Evolutionary conservation across 2,329 filamentous ascomycete genomes (phyloP).

Genomic region (Cladosporium halotolerans): DNA sequence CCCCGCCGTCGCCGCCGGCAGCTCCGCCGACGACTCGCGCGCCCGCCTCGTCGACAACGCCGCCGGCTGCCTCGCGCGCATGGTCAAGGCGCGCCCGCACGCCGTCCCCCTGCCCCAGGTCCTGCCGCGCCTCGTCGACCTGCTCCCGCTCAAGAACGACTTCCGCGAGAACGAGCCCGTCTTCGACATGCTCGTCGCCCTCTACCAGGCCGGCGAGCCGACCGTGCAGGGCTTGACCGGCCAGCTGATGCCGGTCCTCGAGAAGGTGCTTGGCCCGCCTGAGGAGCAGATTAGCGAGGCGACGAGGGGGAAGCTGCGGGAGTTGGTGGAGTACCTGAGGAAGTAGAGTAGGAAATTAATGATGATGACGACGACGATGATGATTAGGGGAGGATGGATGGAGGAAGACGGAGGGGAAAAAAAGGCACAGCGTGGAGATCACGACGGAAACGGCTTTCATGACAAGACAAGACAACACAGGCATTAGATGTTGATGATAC

Average conservation of each 20-base stretch:
- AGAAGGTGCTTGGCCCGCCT: constrained; percentile 64
- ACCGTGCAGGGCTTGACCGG: constrained; percentile 65
- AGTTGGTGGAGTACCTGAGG: constrained; percentile 40
- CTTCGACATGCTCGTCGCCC: constrained; percentile 79
- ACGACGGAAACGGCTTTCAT: constrained; percentile 11
- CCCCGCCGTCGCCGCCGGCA: constrained; percentile 12
- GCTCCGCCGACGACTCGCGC: constrained; percentile 56
- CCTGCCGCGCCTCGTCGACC: constrained; percentile 68
- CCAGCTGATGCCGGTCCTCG: constrained; percentile 63
- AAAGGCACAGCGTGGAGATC: constrained; percentile 4
- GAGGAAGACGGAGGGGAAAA: not conserved
- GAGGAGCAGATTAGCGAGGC: constrained; percentile 70
- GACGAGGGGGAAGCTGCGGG: constrained; percentile 60
- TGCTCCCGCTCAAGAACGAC: constrained; percentile 85
- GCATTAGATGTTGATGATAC: constrained; percentile 13
- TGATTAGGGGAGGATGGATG: not conserved
- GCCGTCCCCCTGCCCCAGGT: constrained; percentile 74
- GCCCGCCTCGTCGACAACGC: constrained; percentile 88
- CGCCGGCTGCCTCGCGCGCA: constrained; percentile 80
- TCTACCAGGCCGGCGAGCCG: constrained; percentile 67
- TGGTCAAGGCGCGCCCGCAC: constrained; percentile 86
- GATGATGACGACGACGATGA: not conserved
- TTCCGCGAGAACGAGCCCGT: constrained; percentile 95
- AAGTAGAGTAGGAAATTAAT: constrained; percentile 4
- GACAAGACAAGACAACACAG: not conserved